Conservation (phyloP, 306 rosid genomes). For the Urtica urens region DNA sequence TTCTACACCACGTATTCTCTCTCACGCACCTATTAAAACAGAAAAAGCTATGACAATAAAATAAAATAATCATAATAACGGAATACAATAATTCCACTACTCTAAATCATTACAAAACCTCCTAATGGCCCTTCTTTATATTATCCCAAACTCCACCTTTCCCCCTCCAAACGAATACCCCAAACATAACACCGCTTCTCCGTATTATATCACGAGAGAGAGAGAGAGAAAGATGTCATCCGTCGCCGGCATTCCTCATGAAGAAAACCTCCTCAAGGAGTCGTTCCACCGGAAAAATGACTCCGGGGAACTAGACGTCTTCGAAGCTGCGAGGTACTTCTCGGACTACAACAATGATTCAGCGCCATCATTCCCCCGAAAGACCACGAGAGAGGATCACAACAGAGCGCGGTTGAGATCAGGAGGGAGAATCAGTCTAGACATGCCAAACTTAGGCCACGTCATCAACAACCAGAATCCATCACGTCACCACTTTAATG, state of each 20-base stretch:
- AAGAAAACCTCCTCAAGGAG: slow-evolving; percentile 42
- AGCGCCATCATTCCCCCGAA: slow-evolving; percentile 35
- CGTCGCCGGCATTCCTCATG: slow-evolving; percentile 42
- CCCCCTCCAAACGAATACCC: slow-evolving; percentile 9
- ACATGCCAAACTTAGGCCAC: slow-evolving; percentile 61
- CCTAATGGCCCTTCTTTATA: slow-evolving; percentile 33
- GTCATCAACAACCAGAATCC: slow-evolving; percentile 31
- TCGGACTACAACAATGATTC: slow-evolving; percentile 56
- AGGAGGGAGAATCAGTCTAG: slow-evolving; percentile 78
- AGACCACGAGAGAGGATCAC: slow-evolving; percentile 39
- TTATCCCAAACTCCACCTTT: slow-evolving; percentile 27
- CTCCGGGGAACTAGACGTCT: slow-evolving; percentile 78
- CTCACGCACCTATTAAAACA: slow-evolving; percentile 10
- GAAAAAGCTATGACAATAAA: slow-evolving; percentile 5
- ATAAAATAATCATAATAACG: slow-evolving; percentile 14
- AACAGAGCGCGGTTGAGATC: slow-evolving; percentile 25
- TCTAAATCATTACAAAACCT: slow-evolving; percentile 54
- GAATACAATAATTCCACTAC: slow-evolving; percentile 43
- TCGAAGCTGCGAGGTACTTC: slow-evolving; percentile 85
- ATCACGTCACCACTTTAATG: slow-evolving; percentile 26
- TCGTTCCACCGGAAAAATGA: slow-evolving; percentile 57
- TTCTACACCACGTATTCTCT: slow-evolving; percentile 31
- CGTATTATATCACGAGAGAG: slow-evolving; percentile 3
- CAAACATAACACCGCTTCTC: slow-evolving; percentile 14
- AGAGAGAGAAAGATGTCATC: slow-evolving; percentile 17